phyloP scores from a whole-genome alignment of 768 basidiomycete species.

The Hygrocybe punicea region DNA sequence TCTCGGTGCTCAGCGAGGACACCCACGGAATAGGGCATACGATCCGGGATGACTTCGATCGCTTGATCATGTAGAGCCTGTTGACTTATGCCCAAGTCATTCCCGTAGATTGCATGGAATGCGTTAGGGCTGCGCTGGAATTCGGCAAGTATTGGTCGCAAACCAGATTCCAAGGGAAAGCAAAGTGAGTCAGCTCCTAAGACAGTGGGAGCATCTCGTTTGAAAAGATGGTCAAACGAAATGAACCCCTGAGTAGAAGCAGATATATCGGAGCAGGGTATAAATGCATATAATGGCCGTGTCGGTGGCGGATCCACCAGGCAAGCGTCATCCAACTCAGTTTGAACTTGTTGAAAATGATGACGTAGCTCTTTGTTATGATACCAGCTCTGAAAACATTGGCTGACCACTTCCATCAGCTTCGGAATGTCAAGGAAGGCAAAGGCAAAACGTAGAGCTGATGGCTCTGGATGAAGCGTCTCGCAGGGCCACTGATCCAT shows the following conservation, averaged over 20 bases:
- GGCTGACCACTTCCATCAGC: background rate
- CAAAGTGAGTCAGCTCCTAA: background rate
- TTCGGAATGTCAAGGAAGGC: background rate
- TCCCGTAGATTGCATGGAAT: slow-evolving; percentile 15
- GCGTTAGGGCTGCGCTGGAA: slow-evolving; percentile 10
- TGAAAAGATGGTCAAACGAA: background rate
- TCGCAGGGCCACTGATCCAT: slow-evolving; percentile 21
- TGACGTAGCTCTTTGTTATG: slow-evolving; percentile 13
- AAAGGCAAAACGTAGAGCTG: background rate
- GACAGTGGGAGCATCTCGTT: background rate
- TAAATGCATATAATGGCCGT: background rate
- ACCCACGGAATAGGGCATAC: background rate
- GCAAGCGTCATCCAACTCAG: slow-evolving; percentile 1
- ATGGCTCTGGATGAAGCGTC: background rate
- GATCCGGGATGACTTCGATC: background rate
- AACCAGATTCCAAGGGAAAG: background rate
- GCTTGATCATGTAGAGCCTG: slow-evolving; percentile 4
- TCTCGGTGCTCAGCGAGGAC: background rate
- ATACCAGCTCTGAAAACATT: slow-evolving; percentile 9
- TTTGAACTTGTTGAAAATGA: slow-evolving; percentile 15
- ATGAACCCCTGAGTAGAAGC: background rate
- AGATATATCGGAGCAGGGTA: background rate
- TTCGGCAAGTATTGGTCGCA: slow-evolving; percentile 16
- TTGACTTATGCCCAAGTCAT: slow-evolving; percentile 11
- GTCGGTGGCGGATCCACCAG: background rate